These are phyloP conservation scores for Zoysia japonica DNA, from an alignment of 176 grass and related monocot genomes.

Conservation along the genomic window DNA sequence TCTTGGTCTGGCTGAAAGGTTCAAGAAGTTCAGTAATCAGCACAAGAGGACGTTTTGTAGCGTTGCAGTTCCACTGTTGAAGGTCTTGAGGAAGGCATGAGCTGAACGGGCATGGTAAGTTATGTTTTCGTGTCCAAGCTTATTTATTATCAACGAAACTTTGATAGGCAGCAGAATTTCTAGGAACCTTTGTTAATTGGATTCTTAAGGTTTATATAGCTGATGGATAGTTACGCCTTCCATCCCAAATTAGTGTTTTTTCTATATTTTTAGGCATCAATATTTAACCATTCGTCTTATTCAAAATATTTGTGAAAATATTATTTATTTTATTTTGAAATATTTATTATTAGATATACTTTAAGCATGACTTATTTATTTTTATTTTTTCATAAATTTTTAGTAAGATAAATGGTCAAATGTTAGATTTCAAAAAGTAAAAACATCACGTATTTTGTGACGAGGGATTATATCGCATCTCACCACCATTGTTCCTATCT, in stretches of 20 bases:
- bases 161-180: background rate
- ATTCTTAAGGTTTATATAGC: background rate
- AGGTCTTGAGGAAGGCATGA: slow-evolving; percentile 31
- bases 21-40: background rate
- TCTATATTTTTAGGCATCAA: background rate
- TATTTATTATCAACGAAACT: slow-evolving; percentile 5
- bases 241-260: too few relatives aligned
- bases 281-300: background rate
- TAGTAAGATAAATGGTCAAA: too few relatives aligned
- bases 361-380: too few relatives aligned
- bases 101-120: background rate
- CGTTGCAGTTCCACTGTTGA: slow-evolving; percentile 23
- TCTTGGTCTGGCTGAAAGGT: background rate
- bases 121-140: background rate
- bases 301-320: too few relatives aligned
- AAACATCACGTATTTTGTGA: too few relatives aligned
- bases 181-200: background rate
- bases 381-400: too few relatives aligned
- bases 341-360: too few relatives aligned
- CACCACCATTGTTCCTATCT: too few relatives aligned
- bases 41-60: slow-evolving; percentile 28
- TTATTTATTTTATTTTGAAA: too few relatives aligned
- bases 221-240: background rate
- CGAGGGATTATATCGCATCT: too few relatives aligned
- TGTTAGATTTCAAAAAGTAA: too few relatives aligned